phyloP scores from a whole-genome alignment of 2,329 filamentous ascomycete genomes.

The Alternaria gansuensis region DNA sequence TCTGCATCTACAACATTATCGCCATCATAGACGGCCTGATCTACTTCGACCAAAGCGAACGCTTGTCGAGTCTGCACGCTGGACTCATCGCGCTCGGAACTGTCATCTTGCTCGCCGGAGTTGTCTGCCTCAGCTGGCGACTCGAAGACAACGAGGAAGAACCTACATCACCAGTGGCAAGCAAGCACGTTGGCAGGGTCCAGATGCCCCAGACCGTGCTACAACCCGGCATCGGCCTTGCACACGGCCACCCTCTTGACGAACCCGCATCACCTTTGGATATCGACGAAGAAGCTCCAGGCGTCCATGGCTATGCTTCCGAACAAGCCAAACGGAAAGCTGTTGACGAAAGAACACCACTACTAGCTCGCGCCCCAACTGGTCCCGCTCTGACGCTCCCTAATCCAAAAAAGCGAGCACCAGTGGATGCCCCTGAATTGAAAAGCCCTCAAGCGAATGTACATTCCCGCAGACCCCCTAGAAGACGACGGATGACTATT shows the following conservation, averaged over 20 bases:
- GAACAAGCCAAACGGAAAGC: conserved; percentile 42
- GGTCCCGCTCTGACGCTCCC: conserved; percentile 41
- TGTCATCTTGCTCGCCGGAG: conserved; percentile 82
- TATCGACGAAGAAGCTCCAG: conserved; percentile 42
- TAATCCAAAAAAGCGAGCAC: conserved; percentile 39
- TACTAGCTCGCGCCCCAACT: conserved; percentile 47
- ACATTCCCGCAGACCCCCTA: conserved; percentile 34
- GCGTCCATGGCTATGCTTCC: conserved; percentile 35
- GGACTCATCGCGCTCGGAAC: conserved; percentile 87
- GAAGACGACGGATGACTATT: conserved; percentile 57
- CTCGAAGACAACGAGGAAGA: conserved; percentile 77
- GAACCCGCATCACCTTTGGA: conserved; percentile 40
- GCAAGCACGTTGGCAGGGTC: conserved; percentile 50
- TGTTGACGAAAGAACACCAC: conserved; percentile 49
- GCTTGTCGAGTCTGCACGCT: conserved; percentile 78
- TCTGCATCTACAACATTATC: conserved; percentile 99
- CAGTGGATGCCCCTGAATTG: conserved; percentile 28
- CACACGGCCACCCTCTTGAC: conserved; percentile 74
- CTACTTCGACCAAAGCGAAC: conserved; percentile 89
- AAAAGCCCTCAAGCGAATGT: conserved; percentile 38
- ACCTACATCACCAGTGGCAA: conserved; percentile 57
- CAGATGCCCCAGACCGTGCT: conserved; percentile 70
- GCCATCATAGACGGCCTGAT: conserved; percentile 97
- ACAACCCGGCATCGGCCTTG: conserved; percentile 81
- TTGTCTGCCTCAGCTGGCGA: conserved; percentile 92